Evolutionary conservation across 129 eudicot genomes (phyloP).

Genomic region (Arctium lappa): DNA sequence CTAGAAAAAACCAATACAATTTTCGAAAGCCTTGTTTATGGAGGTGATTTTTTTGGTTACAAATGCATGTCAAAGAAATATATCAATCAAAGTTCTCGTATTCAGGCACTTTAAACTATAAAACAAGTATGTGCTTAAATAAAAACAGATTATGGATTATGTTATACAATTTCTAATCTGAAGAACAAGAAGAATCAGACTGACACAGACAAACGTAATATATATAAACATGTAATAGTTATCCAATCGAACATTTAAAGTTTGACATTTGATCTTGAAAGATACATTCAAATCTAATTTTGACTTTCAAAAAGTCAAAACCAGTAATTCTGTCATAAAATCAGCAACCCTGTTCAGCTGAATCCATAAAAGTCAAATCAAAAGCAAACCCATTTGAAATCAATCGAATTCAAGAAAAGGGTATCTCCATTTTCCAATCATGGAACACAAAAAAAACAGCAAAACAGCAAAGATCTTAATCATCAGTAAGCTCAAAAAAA

Average conservation of each 20-base stretch:
- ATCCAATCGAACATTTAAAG: neutral
- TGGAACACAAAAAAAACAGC: neutral
- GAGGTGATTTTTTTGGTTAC: neutral
- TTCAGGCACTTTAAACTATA: neutral
- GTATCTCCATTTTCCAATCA: neutral
- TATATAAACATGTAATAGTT: no score
- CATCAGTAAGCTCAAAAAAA: neutral
- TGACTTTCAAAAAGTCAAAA: conserved; percentile 1
- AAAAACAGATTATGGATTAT: neutral
- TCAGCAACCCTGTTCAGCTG: neutral
- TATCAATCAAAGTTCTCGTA: neutral
- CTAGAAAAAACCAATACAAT: neutral
- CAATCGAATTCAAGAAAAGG: neutral
- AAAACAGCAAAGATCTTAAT: neutral
- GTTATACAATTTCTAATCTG: neutral
- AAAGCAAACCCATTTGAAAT: neutral
- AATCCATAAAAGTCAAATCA: neutral
- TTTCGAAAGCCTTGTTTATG: neutral
- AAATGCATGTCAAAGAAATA: neutral
- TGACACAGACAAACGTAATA: neutral
- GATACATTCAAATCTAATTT: neutral
- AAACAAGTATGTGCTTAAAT: neutral
- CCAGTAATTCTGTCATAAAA: neutral
- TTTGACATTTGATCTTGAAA: neutral
- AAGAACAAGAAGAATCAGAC: neutral